Evolutionary conservation across 2,329 filamentous ascomycete genomes (phyloP), one percentile per base, ranked within the genome.

Genomic region (Elsinoe necatrix): DNA sequence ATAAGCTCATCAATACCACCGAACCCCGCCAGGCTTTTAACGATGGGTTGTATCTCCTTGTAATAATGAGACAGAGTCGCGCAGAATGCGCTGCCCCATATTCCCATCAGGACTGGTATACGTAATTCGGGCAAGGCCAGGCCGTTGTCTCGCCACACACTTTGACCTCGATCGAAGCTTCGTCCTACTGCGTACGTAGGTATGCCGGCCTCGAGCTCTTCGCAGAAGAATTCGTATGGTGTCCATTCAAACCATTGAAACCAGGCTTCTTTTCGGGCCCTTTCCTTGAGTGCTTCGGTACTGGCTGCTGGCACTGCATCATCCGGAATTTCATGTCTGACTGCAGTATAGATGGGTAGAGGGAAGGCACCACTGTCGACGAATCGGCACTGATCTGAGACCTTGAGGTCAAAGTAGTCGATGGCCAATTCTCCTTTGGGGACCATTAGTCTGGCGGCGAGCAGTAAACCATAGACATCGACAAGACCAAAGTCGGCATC

Each of bases 161-260:
- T 86, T 41, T 73, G 70, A 16, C 93, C 93, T 37, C 81, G 77
- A 31, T 87, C 75, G 69, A 96, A 98, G 58, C 80, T 84, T 45
- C 93, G 81, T 2, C 93, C 93, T 58, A 97, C 75, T 5, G 90
- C 88, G 90, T 92, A 98, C 0, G 89, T 95, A 0, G 93, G 93
- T 59, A 98, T 96, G 2, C 93, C 92, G 1, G 92, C 90, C 21
- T 80, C 80, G 52, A 95, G 84, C 66, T 96, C 92, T 70, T 97
- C 92, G 63, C 90, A 95, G 70, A 93, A 96, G 68, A 96, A 86
- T 68, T 97, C 92, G 66, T 95, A 96, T 0, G 92, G 92, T 0
- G 89, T 95, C 65, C 92, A 86, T 66, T 98, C 93, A 63, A 93
- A 96, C 92, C 93, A 97, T 65, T 98, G 92, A 65, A 97, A 98